Evolutionary conservation across 805 yeast genomes (phyloP).

Genomic region (Candida xiaguanensis): DNA sequence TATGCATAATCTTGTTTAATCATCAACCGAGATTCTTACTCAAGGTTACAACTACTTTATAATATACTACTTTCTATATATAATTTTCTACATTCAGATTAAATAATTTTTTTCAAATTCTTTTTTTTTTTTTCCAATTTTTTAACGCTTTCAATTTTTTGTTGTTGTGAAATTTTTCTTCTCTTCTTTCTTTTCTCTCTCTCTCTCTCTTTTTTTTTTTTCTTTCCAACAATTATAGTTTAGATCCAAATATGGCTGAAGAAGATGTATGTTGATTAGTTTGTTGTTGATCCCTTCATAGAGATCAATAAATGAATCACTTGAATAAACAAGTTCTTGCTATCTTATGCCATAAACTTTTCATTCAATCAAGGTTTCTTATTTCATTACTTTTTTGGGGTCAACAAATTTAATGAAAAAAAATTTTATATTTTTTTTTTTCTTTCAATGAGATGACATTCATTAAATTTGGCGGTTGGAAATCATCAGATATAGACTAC

Average conservation of each 20-base stretch:
- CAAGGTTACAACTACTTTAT: too few relatives aligned
- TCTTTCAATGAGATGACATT: background rate
- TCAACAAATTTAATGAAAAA: constrained; percentile 3
- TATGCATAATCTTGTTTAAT: too few relatives aligned
- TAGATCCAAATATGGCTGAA: constrained; percentile 33
- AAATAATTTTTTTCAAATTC: background rate
- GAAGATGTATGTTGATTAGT: constrained; percentile 33
- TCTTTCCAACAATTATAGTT: constrained; percentile 13
- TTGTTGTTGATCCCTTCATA: background rate
- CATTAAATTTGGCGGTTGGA: too few relatives aligned
- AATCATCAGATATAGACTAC: too few relatives aligned
- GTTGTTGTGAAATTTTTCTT: background rate
- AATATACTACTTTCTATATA: too few relatives aligned
- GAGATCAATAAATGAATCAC: background rate
- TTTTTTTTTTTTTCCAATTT: background rate
- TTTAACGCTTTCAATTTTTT: background rate
- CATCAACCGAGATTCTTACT: too few relatives aligned
- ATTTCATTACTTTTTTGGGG: constrained; percentile 3
- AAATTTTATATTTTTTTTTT: constrained; percentile 1
- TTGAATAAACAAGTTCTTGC: too few relatives aligned
- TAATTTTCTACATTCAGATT: too few relatives aligned
- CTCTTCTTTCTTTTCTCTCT: constrained; percentile 3
- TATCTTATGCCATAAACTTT: too few relatives aligned
- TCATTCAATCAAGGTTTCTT: background rate
- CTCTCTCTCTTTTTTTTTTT: constrained; percentile 18